Base-by-base conservation (phyloP, 306 rosid species). In the Biancaea sappan region DNA sequence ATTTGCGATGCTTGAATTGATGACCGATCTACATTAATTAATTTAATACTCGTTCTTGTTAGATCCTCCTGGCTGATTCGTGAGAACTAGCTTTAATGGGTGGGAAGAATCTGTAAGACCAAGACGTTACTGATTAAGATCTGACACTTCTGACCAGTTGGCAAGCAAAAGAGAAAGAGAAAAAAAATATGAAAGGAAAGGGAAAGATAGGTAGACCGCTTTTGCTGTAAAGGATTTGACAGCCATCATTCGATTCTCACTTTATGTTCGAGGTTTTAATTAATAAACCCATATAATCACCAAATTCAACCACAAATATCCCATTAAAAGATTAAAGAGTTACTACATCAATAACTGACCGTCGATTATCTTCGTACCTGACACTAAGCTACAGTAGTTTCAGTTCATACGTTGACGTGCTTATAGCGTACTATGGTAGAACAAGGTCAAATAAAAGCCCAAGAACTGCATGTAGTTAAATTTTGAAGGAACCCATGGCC, bases 101-200 rank as follows among this genome's bases (percentile, higher is more conserved):
- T 9, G 74, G 86, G 76, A 37, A 80, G 90, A 89, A 78, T 86
- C 83, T 76, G 75, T 53, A 59, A 73, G 76, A 80, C 59, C 71
- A 83, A 74, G 85, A 78, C 72, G 82, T 81, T 84, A 85, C 75
- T 87, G 89, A 81, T 68, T 75, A 72, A 71, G 56, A 71, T 81
- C 97, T 85, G 92, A 89, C 97, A 85, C 78, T 77, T 84, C 76
- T 84, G 87, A 82, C 82, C 86, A 69, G 87, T 91, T 83, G 80
- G 84, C 89, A 72, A 83, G 75, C 63, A 77, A 84, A 83, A 77
- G 65, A 81, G 74, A 60, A 37, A 58, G 57, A 66, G 5, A 59
- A 52, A 71, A 58, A 4, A 61, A 52, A 53, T n/a, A n/a, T n/a
- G n/a, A 65, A 61, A 53, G 72, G 21, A 57, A 48, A 76, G 29